Evolutionary conservation across 2,329 filamentous ascomycete species (phyloP).

Genomic region (Diaporthe eres): DNA sequence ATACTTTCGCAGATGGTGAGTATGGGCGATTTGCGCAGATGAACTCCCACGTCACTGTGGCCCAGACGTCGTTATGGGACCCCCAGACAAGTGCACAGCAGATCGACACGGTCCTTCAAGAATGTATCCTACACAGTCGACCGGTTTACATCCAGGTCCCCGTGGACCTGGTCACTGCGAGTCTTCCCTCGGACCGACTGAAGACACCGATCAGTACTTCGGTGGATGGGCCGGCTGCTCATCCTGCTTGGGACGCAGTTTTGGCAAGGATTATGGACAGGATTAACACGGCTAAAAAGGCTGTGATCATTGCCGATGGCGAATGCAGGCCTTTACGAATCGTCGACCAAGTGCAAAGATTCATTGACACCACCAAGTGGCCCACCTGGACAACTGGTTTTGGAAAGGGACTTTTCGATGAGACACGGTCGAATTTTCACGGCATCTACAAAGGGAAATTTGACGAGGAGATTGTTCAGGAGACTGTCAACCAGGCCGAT

Average conservation of each 20-base stretch:
- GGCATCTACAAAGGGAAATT: background rate
- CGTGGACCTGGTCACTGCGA: background rate
- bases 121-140: background rate
- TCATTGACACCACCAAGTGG: background rate
- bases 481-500: background rate
- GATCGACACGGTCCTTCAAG: background rate
- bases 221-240: background rate
- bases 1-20: background rate
- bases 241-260: background rate
- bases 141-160: background rate
- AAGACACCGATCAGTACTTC: background rate
- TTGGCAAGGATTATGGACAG: background rate
- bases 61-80: background rate
- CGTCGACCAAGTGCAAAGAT: background rate
- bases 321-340: background rate
- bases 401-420: background rate
- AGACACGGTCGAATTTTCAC: background rate
- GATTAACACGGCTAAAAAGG: background rate
- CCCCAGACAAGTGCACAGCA: background rate
- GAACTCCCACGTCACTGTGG: background rate
- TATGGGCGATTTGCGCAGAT: background rate
- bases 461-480: background rate
- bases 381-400: constrained; percentile 3
- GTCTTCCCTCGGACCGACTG: background rate
- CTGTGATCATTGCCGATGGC: background rate